A percentile compares a stretch with the other conserved stretches of the same genome.
phyloP scores from a whole-genome alignment of 2,329 filamentous ascomycete species.

The Alternaria conjuncta region DNA sequence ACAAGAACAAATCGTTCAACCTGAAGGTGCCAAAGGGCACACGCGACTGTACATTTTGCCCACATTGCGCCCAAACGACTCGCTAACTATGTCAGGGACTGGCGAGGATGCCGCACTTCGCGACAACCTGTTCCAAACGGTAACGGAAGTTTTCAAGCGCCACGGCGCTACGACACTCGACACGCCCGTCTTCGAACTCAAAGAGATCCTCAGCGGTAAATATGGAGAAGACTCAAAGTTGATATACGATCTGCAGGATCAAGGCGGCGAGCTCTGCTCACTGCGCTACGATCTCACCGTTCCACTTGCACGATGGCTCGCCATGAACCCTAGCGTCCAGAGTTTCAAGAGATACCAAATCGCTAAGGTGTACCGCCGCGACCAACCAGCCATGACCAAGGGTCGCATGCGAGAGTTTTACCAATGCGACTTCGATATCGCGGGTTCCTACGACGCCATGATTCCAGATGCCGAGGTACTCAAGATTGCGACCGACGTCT shows the following conservation, averaged over 20 bases:
- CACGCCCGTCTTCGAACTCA: conserved; percentile 82
- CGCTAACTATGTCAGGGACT: conserved; percentile 34
- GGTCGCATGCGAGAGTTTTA: conserved; percentile 96
- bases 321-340: conserved; percentile 84
- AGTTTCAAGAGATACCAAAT: conserved; percentile 95
- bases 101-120: conserved; percentile 45
- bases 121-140: conserved; percentile 45
- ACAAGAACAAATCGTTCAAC: conserved; percentile 59
- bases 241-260: conserved; percentile 88
- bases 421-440: conserved; percentile 97
- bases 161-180: conserved; percentile 47
- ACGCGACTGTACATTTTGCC: conserved; percentile 74
- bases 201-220: conserved; percentile 85
- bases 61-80: not conserved
- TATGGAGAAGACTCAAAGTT: conserved; percentile 93
- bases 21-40: conserved; percentile 92
- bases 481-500: conserved; percentile 83
- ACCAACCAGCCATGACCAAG: conserved; percentile 81
- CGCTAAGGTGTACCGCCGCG: conserved; percentile 85
- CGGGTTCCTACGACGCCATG: conserved; percentile 84
- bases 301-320: conserved; percentile 89
- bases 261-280: conserved; percentile 84
- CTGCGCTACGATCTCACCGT: conserved; percentile 88
- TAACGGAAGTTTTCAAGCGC: conserved; percentile 47
- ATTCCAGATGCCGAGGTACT: conserved; percentile 90